Base-by-base conservation (phyloP, 2,329 filamentous ascomycete species). In the Pseudopithomyces chartarum region DNA sequence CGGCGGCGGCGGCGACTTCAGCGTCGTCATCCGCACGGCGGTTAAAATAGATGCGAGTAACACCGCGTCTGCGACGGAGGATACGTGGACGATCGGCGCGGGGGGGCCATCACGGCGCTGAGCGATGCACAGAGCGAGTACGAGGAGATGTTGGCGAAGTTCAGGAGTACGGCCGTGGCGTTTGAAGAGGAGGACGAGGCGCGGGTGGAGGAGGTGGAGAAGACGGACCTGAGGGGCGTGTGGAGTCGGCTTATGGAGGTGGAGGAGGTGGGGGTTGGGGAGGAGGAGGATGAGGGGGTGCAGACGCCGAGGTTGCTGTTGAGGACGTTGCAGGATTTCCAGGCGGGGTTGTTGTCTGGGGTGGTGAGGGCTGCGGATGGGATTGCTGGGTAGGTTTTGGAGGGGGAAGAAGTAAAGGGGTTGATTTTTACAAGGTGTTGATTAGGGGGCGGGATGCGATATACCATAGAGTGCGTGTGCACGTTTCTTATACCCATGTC, bases 61-160 rank as follows among this genome's bases (percentile, higher is more conserved):
- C 12, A 20, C 12, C 3, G 23, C 43, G 2, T 34, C 50, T 45
- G 51, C 20, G 49, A 62, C 15, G 56, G 59, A 67, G 47, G 88
- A 91, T 66, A 79, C 83, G 1, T 98, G 94, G 94, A 85, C 85
- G 39, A 86, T 97, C 36, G 94, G 93, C 5, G 94, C 94, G 6
- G 95, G 94, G 95, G 94, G 1, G 94, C 94, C 0, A 87, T 98
- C 15, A 98, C 94, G 1, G 89, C 87, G 22, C 80, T 97, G 56
- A 97, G 92, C 72, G 91, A 89, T 2, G 82, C 89, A 0, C 82
- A 88, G 56, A 91, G 87, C 2, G 94, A 98, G 80, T 89, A 88
- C 77, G 90, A 96, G 58, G 95, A 98, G 81, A 97, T 98, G 92
- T 56, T 76, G 20, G 73, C 71, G 45, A 82, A 82, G 65, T 70